phyloP scores from a whole-genome alignment of 768 basidiomycete species.

The Leucocoprinus sp. region DNA sequence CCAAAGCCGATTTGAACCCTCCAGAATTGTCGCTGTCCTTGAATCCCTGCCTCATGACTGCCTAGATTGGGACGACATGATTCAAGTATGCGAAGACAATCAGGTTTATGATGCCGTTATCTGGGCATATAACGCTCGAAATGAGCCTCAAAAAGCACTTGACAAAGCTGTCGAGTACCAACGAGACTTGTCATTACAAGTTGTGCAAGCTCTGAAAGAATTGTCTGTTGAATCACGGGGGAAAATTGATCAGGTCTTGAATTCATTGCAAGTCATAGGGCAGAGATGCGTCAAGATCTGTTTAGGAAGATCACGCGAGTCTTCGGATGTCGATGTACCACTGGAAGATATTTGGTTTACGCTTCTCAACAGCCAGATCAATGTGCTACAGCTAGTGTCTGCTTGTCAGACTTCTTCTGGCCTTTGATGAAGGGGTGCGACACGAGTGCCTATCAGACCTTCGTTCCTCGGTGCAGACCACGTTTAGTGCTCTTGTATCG shows the following conservation, averaged over 20 bases:
- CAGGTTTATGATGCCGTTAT: slow-evolving; percentile 69
- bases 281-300: slow-evolving; percentile 62
- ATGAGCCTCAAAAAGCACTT: slow-evolving; percentile 58
- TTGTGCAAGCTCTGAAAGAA: slow-evolving; percentile 38
- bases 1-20: slow-evolving; percentile 64
- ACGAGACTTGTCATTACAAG: slow-evolving; percentile 19
- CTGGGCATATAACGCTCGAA: slow-evolving; percentile 67
- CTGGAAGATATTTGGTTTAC: slow-evolving; percentile 89
- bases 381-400: slow-evolving; percentile 67
- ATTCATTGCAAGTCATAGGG: slow-evolving; percentile 50
- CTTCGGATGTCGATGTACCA: slow-evolving; percentile 31
- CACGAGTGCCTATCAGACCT: slow-evolving; percentile 36
- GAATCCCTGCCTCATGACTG: slow-evolving; percentile 41
- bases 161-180: slow-evolving; percentile 55
- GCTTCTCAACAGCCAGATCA: slow-evolving; percentile 74
- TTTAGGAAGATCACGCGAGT: slow-evolving; percentile 48
- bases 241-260: slow-evolving; percentile 28
- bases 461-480: slow-evolving; percentile 73
- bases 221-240: slow-evolving; percentile 20
- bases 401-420: slow-evolving; percentile 19
- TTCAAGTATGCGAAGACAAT: slow-evolving; percentile 57
- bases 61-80: slow-evolving; percentile 49
- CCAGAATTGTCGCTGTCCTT: slow-evolving; percentile 54
- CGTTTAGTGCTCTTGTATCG: slow-evolving; percentile 79
- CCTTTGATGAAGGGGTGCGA: slow-evolving; percentile 5